A percentile compares a stretch with the other conserved stretches of the same genome.
Evolutionary conservation across 768 basidiomycete species (phyloP).

Genomic region (Lactarius sanguifluus): DNA sequence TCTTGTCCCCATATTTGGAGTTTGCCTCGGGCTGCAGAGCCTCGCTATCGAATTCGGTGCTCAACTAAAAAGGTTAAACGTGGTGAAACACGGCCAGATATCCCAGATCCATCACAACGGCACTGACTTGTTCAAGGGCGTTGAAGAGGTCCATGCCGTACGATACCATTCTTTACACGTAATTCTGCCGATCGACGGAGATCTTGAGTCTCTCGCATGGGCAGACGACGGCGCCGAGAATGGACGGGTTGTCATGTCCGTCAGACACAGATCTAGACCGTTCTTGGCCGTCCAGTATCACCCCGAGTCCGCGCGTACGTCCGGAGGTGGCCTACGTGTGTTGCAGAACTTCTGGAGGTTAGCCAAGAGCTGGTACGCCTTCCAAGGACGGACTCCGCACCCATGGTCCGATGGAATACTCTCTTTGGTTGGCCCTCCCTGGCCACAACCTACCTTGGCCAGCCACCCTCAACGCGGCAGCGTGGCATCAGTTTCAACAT

Average conservation of each 20-base stretch:
- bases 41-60: slow-evolving; percentile 66
- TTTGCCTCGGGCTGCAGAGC: slow-evolving; percentile 82
- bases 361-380: slow-evolving; percentile 55
- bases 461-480: slow-evolving; percentile 29
- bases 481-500: slow-evolving; percentile 21
- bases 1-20: slow-evolving; percentile 74
- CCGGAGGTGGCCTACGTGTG: slow-evolving; percentile 64
- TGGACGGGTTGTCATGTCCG: slow-evolving; percentile 72
- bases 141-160: slow-evolving; percentile 57
- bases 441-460: slow-evolving; percentile 50
- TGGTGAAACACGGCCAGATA: slow-evolving; percentile 80
- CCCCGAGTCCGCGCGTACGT: slow-evolving; percentile 78
- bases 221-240: slow-evolving; percentile 65
- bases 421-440: slow-evolving; percentile 48
- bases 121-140: slow-evolving; percentile 58
- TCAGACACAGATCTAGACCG: slow-evolving; percentile 59
- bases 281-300: slow-evolving; percentile 92
- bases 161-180: slow-evolving; percentile 82
- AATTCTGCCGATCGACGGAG: slow-evolving; percentile 44
- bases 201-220: slow-evolving; percentile 71
- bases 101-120: slow-evolving; percentile 61
- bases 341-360: slow-evolving; percentile 74
- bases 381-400: slow-evolving; percentile 39
- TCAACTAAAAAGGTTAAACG: slow-evolving; percentile 51
- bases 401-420: slow-evolving; percentile 45